Evolutionary conservation across 2,329 filamentous ascomycete genomes (phyloP).

Genomic region (Tolypocladium pustulatum): DNA sequence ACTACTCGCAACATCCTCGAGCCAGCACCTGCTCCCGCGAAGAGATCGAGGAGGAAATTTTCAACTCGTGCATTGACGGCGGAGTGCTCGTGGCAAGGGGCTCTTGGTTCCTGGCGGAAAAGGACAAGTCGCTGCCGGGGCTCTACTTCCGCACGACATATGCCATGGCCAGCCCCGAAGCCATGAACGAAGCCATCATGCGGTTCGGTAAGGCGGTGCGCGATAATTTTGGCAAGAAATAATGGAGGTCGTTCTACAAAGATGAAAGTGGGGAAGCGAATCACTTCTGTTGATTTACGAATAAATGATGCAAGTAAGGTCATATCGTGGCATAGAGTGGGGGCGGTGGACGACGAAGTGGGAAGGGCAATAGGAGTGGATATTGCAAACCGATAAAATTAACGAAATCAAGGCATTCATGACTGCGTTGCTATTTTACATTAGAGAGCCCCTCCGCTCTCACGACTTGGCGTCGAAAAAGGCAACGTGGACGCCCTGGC

Average conservation of each 20-base stretch:
- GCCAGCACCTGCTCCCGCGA: conserved; percentile 40
- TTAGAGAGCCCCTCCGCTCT: not conserved
- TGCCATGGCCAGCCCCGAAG: conserved; percentile 63
- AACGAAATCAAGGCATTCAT: not conserved
- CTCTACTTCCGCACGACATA: conserved; percentile 88
- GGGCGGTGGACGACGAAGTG: not conserved
- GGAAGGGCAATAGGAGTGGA: not conserved
- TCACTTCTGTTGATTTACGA: not conserved
- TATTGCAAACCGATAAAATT: not conserved
- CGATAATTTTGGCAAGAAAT: conserved; percentile 35
- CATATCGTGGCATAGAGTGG: not conserved
- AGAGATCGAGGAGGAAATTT: conserved; percentile 78
- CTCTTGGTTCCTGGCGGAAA: conserved; percentile 83
- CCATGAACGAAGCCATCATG: conserved; percentile 61
- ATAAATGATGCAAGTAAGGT: not conserved
- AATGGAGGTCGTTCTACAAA: not conserved
- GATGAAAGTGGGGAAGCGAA: not conserved
- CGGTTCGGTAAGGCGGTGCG: conserved; percentile 68
- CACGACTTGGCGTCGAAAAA: conserved; percentile 36
- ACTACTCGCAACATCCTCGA: conserved; percentile 56
- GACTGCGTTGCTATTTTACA: not conserved
- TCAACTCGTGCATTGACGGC: conserved; percentile 62
- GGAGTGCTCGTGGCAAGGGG: conserved; percentile 76
- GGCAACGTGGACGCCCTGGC: conserved; percentile 45
- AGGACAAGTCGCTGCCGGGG: conserved; percentile 44